Base-by-base conservation (phyloP, 1,284 basidiomycete species). In the Ganoderma lucidum region DNA sequence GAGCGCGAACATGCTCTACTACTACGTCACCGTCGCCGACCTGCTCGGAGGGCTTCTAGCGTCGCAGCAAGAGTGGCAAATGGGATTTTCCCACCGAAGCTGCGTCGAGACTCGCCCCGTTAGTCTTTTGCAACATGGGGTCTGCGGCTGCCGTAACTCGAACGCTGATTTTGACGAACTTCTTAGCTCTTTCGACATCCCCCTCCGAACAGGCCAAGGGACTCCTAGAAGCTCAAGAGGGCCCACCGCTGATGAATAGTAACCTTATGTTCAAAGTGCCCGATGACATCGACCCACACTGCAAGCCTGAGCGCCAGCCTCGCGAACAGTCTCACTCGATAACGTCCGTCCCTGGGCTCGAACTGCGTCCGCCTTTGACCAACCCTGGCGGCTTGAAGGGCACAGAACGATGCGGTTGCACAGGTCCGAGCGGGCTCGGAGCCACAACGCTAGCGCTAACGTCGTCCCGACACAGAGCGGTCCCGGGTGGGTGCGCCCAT, bases 21-120 rank as follows among this genome's bases (percentile, higher is more conserved):
- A 56, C 53, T 56, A 30, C 53, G 53, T 59, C 35, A 59, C 56
- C 32, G 9, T 59, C 56, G 32, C 56, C 56, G 56, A 59, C 56
- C 56, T 35, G 6, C 35, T 59, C 56, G 35, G 56, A 59, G 17
- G 55, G 56, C 56, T 59, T 59, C 56, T 35, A 59, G 56, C 56
- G 35, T 59, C 56, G 32, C 53, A 59, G 35, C 35, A 35, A 35
- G 55, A 30, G 55, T 56, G 30, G 39, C 30, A 17, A 56, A 30
- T 56, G 17, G 53, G 53, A 56, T 56, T 56, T 56, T 56, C 53
- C 53, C 53, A 56, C 30, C 15, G 53, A 35, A 30, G 5, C 53
- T 19, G 17, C 14, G 53, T 56, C 53, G n/a, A n/a, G 14, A 56
- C 30, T 23, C 15, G 42, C 2, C n/a, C 12, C 48, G 48, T 51